phyloP scores from a whole-genome alignment of 768 basidiomycete genomes.

The Coprinopsis strossmayeri region DNA sequence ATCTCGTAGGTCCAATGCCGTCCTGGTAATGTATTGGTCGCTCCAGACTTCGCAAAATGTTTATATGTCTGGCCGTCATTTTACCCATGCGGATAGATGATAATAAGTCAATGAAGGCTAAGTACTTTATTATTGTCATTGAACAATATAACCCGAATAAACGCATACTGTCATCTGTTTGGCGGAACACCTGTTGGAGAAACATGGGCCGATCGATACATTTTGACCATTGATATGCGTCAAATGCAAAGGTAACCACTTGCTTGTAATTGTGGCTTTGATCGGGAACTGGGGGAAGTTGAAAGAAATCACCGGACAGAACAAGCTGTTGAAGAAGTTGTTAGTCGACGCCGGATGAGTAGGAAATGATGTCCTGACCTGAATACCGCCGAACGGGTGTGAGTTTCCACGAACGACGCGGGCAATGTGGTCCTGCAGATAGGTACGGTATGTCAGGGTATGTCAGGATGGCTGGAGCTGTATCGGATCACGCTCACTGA shows the following conservation, averaged over 20 bases:
- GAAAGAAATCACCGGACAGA: constrained; percentile 75
- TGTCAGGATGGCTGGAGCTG: constrained; percentile 5
- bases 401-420: constrained; percentile 31
- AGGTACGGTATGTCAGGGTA: constrained; percentile 21
- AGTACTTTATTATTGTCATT: not conserved
- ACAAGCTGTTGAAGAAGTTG: constrained; percentile 40
- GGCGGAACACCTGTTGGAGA: constrained; percentile 66
- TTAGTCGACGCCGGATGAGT: constrained; percentile 10
- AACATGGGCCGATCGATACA: constrained; percentile 41
- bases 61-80: constrained; percentile 47
- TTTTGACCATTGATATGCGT: constrained; percentile 51
- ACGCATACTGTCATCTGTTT: constrained; percentile 48
- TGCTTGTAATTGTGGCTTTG: constrained; percentile 29
- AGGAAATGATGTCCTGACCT: constrained; percentile 29
- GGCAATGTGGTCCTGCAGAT: constrained; percentile 30
- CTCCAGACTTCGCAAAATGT: constrained; percentile 45
- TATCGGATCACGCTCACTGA: constrained; percentile 23
- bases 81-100: constrained; percentile 81
- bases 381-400: constrained; percentile 63
- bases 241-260: constrained; percentile 56
- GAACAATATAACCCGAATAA: not conserved
- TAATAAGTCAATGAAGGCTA: constrained; percentile 79
- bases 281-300: constrained; percentile 67
- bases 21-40: constrained; percentile 58
- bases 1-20: constrained; percentile 72